A percentile compares a stretch with the other conserved stretches of the same genome.
These are phyloP conservation scores for Heritiera littoralis DNA, from an alignment of 345 rosid genomes.

Conservation along the genomic window DNA sequence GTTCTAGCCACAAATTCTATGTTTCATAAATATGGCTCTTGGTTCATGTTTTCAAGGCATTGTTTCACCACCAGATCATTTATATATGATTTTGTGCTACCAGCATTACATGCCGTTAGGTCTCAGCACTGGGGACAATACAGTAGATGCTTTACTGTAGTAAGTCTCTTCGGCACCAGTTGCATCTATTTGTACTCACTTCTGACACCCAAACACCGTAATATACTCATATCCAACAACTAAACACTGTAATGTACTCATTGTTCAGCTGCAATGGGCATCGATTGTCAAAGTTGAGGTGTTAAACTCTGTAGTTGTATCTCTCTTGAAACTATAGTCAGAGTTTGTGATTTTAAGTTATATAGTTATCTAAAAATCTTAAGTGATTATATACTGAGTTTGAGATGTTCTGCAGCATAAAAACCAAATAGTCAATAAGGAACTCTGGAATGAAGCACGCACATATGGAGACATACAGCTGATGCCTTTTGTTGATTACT, in stretches of 20 bases:
- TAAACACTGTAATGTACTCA: background rate
- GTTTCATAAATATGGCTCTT: background rate
- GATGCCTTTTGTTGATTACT: slow-evolving; percentile 98
- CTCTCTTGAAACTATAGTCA: background rate
- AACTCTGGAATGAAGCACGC: slow-evolving; percentile 89
- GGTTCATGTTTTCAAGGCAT: background rate
- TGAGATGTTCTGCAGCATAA: slow-evolving; percentile 70
- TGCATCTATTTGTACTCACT: background rate
- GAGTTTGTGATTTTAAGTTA: background rate
- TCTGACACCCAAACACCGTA: background rate
- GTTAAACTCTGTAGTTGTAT: slow-evolving; percentile 1
- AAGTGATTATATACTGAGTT: slow-evolving; percentile 27
- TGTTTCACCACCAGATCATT: background rate
- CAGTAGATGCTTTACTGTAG: background rate
- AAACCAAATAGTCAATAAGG: slow-evolving; percentile 80
- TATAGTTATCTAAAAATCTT: slow-evolving; percentile 7
- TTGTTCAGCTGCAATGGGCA: background rate
- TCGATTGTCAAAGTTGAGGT: background rate
- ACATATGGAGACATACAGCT: slow-evolving; percentile 88
- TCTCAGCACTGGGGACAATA: background rate
- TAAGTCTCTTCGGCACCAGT: background rate
- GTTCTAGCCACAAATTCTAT: background rate
- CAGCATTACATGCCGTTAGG: background rate
- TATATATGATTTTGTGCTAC: background rate
- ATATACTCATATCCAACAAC: background rate